Evolutionary conservation across 78 protist species (phyloP).

Genomic region (Emiliania huxleyi): DNA sequence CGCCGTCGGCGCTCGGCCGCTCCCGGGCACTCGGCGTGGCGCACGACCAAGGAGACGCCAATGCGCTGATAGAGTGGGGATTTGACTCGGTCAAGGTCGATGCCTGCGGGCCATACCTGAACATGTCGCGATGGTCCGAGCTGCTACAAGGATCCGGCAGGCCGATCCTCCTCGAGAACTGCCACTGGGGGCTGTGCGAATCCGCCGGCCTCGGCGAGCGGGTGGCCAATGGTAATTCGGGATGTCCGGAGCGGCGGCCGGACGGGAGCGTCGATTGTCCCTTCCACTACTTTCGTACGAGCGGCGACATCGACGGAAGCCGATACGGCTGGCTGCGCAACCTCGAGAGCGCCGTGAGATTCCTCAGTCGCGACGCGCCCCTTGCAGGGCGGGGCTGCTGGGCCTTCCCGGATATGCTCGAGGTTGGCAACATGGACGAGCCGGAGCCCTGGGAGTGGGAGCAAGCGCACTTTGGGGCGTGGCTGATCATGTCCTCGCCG

Average conservation of each 20-base stretch:
- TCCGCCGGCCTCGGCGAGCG: too few species aligned
- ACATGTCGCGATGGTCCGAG: conserved; percentile 16
- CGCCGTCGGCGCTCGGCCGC: too few species aligned
- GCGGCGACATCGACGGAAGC: neutral
- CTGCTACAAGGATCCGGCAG: conserved; percentile 15
- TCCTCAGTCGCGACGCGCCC: neutral
- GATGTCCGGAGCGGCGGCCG: too few species aligned
- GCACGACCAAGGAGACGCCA: too few species aligned
- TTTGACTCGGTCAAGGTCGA: conserved; percentile 55
- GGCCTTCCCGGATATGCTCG: conserved; percentile 61
- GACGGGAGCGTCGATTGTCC: too few species aligned
- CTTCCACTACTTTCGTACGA: neutral
- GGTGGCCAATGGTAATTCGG: too few species aligned
- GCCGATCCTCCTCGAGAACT: conserved; percentile 47
- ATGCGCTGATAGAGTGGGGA: too few species aligned
- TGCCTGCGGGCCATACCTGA: conserved; percentile 21
- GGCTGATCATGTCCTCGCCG: conserved; percentile 56
- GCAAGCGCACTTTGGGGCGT: conserved; percentile 65
- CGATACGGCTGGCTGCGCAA: neutral
- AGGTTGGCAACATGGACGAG: too few species aligned
- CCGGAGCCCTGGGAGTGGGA: neutral
- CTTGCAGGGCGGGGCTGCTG: conserved; percentile 50
- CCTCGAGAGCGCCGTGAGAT: neutral
- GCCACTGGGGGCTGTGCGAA: conserved; percentile 52
- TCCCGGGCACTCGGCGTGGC: too few species aligned